Base-by-base conservation (phyloP, 306 rosid species). In the Quercus engelmannii region DNA sequence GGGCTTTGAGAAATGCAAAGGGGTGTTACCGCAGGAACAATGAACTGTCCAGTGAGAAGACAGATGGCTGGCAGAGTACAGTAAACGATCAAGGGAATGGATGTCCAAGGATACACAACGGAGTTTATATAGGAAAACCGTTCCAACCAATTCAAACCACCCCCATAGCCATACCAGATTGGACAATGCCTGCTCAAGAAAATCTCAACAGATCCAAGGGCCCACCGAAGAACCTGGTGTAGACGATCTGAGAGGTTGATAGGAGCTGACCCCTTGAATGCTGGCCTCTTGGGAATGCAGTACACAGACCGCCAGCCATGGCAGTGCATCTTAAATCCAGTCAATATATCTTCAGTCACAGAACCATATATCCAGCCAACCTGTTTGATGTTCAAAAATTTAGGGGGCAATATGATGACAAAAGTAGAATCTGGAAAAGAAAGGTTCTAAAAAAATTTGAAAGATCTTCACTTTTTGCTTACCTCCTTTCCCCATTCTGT, bases 331-430 rank as follows among this genome's bases (percentile, higher is more conserved):
- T 96, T 96, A 78, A 96, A 96, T 78, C 99, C 99, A 65, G 98
- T 96, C 87, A 96, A 88, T 86, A 96, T 96, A 85, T 96, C 99
- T 83, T 96, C 99, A 6, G 99, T 96, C 76, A 96, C 99, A 19
- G 98, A 93, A 75, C 98, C 99, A 81, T 96, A 96, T 64, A 96
- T 96, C 99, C 98, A 96, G 23, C 99, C 99, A 84, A 90, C 96
- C 99, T 96, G 84, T 55, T 74, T 6, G 46, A 73, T 38, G 74
- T 69, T 71, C 82, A 88, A 23, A 59, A 70, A 18, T 67, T 74
- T 75, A 71, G 71, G 79, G 62, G 49, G 62, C 65, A 73, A 12
- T 52, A 63, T 69, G 7, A 64, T 23, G 74, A 38, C 55, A 41
- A 43, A 64, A 49, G 41, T 78, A 78, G 46, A 83, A 72, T 31